Conservation (phyloP, 2,329 filamentous ascomycete species). For the Aspergillus aculeatus region DNA sequence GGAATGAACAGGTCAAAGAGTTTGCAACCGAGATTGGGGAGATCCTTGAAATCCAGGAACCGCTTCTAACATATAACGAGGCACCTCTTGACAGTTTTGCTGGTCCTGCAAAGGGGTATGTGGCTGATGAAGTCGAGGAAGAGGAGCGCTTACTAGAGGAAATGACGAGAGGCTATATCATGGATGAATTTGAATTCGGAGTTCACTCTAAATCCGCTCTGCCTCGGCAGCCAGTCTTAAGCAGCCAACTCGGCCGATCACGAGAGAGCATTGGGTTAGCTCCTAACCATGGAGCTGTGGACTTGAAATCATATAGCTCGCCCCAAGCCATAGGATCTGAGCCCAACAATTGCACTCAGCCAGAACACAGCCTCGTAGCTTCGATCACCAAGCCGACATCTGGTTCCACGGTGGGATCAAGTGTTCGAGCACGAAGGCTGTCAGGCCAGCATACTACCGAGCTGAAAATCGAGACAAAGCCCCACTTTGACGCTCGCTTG, state of each 20-base stretch:
- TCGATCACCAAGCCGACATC: slow-evolving; percentile 5
- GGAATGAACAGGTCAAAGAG: slow-evolving; percentile 72
- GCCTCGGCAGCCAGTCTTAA: slow-evolving; percentile 79
- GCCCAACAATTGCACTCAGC: slow-evolving; percentile 31
- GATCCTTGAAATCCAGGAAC: slow-evolving; percentile 62
- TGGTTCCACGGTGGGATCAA: slow-evolving; percentile 27
- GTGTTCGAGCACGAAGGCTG: slow-evolving; percentile 72
- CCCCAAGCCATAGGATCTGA: slow-evolving; percentile 56
- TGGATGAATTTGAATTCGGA: slow-evolving; percentile 79
- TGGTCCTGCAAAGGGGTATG: slow-evolving; percentile 45
- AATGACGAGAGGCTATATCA: slow-evolving; percentile 77
- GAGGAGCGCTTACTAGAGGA: slow-evolving; percentile 78
- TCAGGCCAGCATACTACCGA: slow-evolving; percentile 79
- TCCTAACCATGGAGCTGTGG: slow-evolving; percentile 68
- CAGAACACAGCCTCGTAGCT: slow-evolving; percentile 39
- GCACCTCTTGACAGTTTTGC: slow-evolving; percentile 20
- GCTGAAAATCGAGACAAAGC: slow-evolving; percentile 80
- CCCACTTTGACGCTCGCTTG: slow-evolving; percentile 29
- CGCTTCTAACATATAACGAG: slow-evolving; percentile 44
- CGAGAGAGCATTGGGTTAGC: slow-evolving; percentile 73
- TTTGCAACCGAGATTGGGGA: slow-evolving; percentile 66
- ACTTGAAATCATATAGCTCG: slow-evolving; percentile 69
- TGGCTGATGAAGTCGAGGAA: slow-evolving; percentile 68
- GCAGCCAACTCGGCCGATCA: slow-evolving; percentile 71
- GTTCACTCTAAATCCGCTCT: slow-evolving; percentile 65